Base-by-base conservation (phyloP, 306 rosid genomes). In the Myrica gale region DNA sequence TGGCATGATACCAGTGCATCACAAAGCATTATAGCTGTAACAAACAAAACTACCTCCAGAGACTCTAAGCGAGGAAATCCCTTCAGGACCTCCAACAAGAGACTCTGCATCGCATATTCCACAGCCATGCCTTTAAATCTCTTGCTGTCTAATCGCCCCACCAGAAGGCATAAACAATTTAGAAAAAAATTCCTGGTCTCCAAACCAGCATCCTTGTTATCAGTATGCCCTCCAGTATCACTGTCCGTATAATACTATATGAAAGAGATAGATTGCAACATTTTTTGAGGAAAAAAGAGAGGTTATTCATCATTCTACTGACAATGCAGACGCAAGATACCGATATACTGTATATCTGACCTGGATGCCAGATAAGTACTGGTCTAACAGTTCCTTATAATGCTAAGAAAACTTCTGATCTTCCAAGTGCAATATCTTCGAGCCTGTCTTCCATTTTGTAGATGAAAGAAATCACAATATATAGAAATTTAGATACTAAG, bases 321-420 rank as follows among this genome's bases (percentile, higher is more conserved):
- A 32, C 78, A 71, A 71, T 70, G 37, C 48, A 37, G 68, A 67
- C 13, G 69, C 46, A 61, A 56, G 63, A 52, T 57, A n/a, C 32
- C 17, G 13, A 57, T 16, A 45, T 63, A 52, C 66, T 23, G 61
- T 43, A 39, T 62, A 71, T 41, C 71, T 73, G 56, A 94, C 98
- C 97, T 94, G 83, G 72, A 94, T 89, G 87, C 97, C 98, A 42
- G 93, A 92, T 76, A 94, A 74, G 81, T 88, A 92, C 78, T 94
- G 98, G 74, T 92, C 93, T 82, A 91, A 78, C 80, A 91, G 80
- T 71, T 94, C 90, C 82, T 85, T 83, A 87, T 90, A 87, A 45
- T 54, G 84, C 74, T 81, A 87, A 54, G 89, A 78, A 74, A 88
- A 86, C 53, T 77, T 90, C 46, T 54, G 87, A 80, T 90, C 96